A percentile compares a stretch with the other conserved stretches of the same genome.
These are phyloP conservation scores for Salmacisia buchloeana DNA, from an alignment of 1,284 basidiomycete genomes.

Conservation along the genomic window DNA sequence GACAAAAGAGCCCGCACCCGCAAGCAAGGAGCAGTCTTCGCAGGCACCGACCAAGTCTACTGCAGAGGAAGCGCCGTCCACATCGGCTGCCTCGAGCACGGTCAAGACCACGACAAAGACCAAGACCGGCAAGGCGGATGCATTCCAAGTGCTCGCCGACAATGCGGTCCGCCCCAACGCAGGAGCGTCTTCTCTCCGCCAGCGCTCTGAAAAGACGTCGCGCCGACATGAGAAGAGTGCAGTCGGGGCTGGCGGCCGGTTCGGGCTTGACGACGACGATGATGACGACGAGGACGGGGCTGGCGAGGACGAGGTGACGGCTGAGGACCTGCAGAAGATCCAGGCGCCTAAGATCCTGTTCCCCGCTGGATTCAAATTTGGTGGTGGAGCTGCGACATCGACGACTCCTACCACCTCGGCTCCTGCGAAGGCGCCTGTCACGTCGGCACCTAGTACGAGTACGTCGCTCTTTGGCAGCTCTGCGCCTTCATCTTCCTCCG, in stretches of 20 bases:
- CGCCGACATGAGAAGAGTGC: conserved; percentile 37
- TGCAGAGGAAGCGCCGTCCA: conserved; percentile 18
- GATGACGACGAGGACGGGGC: conserved; percentile 35
- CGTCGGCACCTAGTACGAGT: neutral
- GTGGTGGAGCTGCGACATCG: neutral
- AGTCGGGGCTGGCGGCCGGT: conserved; percentile 36
- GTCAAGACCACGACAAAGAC: conserved; percentile 11
- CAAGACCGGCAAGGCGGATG: conserved; percentile 16
- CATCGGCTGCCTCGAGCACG: conserved; percentile 8
- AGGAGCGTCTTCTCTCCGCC: conserved; percentile 34
- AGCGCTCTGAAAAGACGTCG: conserved; percentile 36
- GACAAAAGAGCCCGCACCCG: neutral
- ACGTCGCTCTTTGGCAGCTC: neutral
- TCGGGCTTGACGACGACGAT: conserved; percentile 29
- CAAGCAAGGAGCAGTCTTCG: conserved; percentile 12
- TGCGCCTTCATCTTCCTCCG: neutral
- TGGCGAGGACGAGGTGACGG: conserved; percentile 25
- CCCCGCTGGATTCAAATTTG: conserved; percentile 41
- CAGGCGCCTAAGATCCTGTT: conserved; percentile 43
- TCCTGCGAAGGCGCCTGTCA: neutral
- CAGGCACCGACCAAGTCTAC: conserved; percentile 22
- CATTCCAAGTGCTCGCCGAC: conserved; percentile 20
- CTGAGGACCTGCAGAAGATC: conserved; percentile 44
- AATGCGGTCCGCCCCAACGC: conserved; percentile 7
- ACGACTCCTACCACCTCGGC: neutral